Conservation (phyloP, 208 protist genomes). For the Leishmania mexicana region DNA sequence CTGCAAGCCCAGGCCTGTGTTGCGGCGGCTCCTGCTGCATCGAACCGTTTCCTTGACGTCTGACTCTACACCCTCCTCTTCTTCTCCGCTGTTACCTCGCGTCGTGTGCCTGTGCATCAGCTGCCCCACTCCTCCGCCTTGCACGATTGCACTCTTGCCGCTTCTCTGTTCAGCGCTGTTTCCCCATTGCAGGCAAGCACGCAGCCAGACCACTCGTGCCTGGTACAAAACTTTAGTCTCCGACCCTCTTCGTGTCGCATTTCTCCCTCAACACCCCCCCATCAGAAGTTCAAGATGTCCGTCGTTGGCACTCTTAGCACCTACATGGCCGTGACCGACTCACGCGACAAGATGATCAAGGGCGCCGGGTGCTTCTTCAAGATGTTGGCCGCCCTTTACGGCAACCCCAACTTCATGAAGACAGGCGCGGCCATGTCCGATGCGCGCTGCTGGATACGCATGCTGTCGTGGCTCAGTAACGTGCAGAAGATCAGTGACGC, state of each 20-base stretch:
- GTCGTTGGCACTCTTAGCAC: conserved; percentile 41
- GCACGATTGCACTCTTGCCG: not conserved
- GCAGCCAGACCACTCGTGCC: not conserved
- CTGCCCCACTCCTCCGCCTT: not conserved
- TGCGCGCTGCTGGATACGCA: conserved; percentile 63
- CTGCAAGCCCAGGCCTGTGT: not conserved
- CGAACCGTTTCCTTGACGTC: not conserved
- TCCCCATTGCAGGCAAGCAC: not conserved
- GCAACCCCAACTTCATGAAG: conserved; percentile 51
- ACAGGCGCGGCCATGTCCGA: conserved; percentile 66
- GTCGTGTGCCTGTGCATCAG: not conserved
- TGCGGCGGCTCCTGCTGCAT: not conserved
- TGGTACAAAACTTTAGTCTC: not conserved
- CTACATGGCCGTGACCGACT: conserved; percentile 65
- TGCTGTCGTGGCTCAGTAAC: conserved; percentile 72
- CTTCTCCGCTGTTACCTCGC: not conserved
- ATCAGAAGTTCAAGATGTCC: conserved; percentile 21
- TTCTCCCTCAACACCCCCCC: conserved; percentile 4
- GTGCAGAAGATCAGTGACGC: conserved; percentile 59
- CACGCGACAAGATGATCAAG: conserved; percentile 83
- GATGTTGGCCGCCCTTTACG: conserved; percentile 41
- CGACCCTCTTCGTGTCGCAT: not conserved
- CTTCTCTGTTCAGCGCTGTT: not conserved
- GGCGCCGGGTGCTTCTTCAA: conserved; percentile 74
- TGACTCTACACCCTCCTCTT: not conserved